Conservation (phyloP, 106 monocot genomes). For the Hemerocallis citrina region DNA sequence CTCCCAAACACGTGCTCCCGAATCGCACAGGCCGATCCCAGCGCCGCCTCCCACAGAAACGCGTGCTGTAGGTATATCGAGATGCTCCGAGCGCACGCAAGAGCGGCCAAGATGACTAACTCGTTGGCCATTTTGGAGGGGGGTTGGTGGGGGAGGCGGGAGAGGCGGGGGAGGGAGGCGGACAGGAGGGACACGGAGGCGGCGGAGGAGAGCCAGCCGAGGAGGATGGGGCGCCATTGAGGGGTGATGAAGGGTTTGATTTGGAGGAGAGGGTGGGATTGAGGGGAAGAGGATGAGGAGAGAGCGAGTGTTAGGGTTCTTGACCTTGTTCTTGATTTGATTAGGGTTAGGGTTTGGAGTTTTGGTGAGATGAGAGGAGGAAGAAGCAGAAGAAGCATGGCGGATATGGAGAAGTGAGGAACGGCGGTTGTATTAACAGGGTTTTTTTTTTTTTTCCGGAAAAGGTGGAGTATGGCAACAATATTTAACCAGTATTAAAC, state of each 20-base stretch:
- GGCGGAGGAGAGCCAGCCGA: slow-evolving; percentile 14
- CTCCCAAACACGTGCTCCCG: slow-evolving; percentile 46
- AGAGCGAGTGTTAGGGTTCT: background rate
- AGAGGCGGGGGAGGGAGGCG: slow-evolving; percentile 8
- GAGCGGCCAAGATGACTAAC: background rate
- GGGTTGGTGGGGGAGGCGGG: background rate
- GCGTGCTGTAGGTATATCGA: slow-evolving; percentile 13
- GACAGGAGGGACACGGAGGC: slow-evolving; percentile 8
- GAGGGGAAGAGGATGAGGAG: background rate
- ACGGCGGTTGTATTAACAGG: too few relatives aligned
- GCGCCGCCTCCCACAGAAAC: slow-evolving; percentile 65
- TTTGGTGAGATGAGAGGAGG: background rate
- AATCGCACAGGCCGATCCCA: slow-evolving; percentile 28
- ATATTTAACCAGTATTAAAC: too few relatives aligned
- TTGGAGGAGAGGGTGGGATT: slow-evolving; percentile 1
- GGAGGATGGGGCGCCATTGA: slow-evolving; percentile 15
- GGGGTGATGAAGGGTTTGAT: slow-evolving; percentile 11
- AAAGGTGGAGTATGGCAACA: too few relatives aligned
- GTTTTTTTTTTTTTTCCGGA: too few relatives aligned
- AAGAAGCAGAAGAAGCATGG: background rate
- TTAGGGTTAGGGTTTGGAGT: background rate
- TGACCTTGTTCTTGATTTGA: background rate
- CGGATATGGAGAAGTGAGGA: too few relatives aligned
- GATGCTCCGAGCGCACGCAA: background rate
- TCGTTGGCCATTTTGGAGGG: background rate